phyloP scores from a whole-genome alignment of 2,329 filamentous ascomycete genomes.

The Ophiostoma populinum region DNA sequence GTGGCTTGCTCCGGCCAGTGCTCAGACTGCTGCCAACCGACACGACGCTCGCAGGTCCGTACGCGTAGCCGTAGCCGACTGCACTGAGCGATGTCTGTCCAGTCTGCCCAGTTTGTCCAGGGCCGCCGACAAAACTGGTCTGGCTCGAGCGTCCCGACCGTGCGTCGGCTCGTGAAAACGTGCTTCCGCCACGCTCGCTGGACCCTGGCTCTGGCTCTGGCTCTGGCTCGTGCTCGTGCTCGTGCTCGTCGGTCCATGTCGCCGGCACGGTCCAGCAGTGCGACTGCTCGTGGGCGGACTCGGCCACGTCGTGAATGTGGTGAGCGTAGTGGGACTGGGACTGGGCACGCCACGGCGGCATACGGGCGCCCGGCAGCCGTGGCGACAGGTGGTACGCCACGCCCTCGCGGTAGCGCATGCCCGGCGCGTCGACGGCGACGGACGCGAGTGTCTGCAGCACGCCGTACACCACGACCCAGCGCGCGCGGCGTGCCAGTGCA shows the following conservation, averaged over 20 bases:
- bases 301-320: too few species aligned
- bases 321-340: too few species aligned
- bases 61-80: slow-evolving; percentile 1
- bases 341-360: slow-evolving; percentile 44
- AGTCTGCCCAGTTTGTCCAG: too few species aligned
- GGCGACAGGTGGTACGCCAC: slow-evolving; percentile 41
- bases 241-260: slow-evolving; percentile 20
- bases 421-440: slow-evolving; percentile 38
- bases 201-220: too few species aligned
- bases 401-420: slow-evolving; percentile 31
- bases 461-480: slow-evolving; percentile 45
- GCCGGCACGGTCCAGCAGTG: slow-evolving; percentile 32
- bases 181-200: too few species aligned
- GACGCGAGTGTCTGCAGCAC: slow-evolving; percentile 42
- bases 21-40: slow-evolving; percentile 13
- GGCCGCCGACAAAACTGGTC: too few species aligned
- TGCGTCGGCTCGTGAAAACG: too few species aligned
- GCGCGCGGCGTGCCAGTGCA: slow-evolving; percentile 35
- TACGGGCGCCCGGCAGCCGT: slow-evolving; percentile 29
- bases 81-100: too few species aligned
- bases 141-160: too few species aligned
- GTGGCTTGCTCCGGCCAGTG: background rate
- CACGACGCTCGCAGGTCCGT: slow-evolving; percentile 13
- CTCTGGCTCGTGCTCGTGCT: too few species aligned
- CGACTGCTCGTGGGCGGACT: slow-evolving; percentile 30